Evolutionary conservation across 257 asterid genomes (phyloP).

Genomic region (Ajuga chamaepitys): DNA sequence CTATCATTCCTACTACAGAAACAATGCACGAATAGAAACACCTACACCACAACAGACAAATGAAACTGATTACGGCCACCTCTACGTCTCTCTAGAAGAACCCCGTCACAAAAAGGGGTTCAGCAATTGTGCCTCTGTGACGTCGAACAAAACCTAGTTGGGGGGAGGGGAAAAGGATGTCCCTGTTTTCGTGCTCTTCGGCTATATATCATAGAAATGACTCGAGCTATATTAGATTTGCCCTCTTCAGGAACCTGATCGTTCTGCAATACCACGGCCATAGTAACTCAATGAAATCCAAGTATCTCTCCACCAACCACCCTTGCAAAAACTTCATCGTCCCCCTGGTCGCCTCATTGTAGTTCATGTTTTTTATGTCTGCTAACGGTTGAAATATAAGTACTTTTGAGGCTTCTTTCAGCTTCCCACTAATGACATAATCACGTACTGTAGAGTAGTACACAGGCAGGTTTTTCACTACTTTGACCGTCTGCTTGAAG

Average conservation of each 20-base stretch:
- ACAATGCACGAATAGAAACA: too few relatives aligned
- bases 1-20: background rate
- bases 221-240: conserved; percentile 37
- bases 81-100: conserved; percentile 16
- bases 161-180: background rate
- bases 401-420: conserved; percentile 32
- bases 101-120: conserved; percentile 22
- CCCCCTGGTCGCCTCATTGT: conserved; percentile 28
- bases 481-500: conserved; percentile 49
- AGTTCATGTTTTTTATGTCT: conserved; percentile 37
- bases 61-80: background rate
- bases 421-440: conserved; percentile 41
- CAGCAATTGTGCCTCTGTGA: background rate
- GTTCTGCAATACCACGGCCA: conserved; percentile 80
- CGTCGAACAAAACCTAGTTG: background rate
- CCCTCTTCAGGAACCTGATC: conserved; percentile 66
- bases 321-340: conserved; percentile 39
- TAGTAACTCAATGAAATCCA: conserved; percentile 57
- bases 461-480: conserved; percentile 44
- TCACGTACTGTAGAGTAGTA: conserved; percentile 27
- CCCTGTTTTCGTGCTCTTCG: background rate
- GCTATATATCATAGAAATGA: background rate
- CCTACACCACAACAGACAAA: background rate
- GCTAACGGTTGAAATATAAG: conserved; percentile 40
- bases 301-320: conserved; percentile 44